These are phyloP conservation scores for Apophysomyces elegans DNA, from an alignment of 371 early-diverging fungal species.

Conservation along the genomic window DNA sequence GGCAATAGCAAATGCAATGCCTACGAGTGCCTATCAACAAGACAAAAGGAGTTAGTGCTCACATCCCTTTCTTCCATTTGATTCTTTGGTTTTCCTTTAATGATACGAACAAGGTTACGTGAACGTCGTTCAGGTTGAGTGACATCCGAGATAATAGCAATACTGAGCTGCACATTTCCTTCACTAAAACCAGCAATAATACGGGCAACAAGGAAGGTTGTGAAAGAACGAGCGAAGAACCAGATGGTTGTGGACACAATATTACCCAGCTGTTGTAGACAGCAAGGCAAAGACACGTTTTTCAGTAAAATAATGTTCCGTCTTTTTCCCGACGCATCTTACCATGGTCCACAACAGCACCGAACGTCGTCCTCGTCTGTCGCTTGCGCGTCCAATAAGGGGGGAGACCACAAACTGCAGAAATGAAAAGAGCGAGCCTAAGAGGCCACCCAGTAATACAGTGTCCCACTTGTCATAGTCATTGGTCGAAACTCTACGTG, in stretches of 20 bases:
- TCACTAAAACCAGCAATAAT: constrained; percentile 94
- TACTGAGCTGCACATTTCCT: constrained; percentile 96
- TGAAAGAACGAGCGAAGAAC: constrained; percentile 85
- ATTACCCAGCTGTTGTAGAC: constrained; percentile 76
- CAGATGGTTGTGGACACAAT: constrained; percentile 83
- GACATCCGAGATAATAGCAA: constrained; percentile 94
- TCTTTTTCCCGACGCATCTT: constrained; percentile 11
- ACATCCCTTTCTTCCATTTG: not conserved
- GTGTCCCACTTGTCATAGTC: constrained; percentile 70
- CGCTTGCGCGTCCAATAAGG: constrained; percentile 81
- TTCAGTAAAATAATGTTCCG: not conserved
- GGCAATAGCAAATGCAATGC: constrained; percentile 94
- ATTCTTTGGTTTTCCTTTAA: not conserved
- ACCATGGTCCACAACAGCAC: constrained; percentile 89
- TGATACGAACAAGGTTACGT: constrained; percentile 37
- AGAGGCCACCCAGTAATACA: constrained; percentile 91
- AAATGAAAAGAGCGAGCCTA: constrained; percentile 94
- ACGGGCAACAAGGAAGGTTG: constrained; percentile 84
- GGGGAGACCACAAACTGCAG: constrained; percentile 92
- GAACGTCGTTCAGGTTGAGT: constrained; percentile 82
- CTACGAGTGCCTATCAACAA: constrained; percentile 81
- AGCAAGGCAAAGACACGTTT: not conserved
- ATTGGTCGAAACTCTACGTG: constrained; percentile 20
- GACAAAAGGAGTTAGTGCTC: not conserved
- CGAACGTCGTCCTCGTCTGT: constrained; percentile 83